phyloP scores from a whole-genome alignment of 2,329 filamentous ascomycete genomes.

The Pseudogymnoascus pannorum region DNA sequence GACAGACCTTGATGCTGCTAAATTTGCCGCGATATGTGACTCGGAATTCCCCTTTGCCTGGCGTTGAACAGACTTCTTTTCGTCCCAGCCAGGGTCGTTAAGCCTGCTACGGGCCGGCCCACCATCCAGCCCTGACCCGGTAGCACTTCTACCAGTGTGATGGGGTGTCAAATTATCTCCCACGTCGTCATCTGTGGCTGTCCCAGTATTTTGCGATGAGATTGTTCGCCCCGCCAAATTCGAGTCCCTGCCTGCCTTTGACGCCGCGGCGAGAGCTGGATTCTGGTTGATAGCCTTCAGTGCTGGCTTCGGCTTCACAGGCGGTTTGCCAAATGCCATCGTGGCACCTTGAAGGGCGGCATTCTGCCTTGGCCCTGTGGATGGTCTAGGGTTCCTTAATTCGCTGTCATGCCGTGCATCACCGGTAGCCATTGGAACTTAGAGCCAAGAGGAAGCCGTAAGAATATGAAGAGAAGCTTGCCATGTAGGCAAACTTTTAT shows the following conservation, averaged over 20 bases:
- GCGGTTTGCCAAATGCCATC: constrained; percentile 39
- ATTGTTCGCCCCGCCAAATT: constrained; percentile 10
- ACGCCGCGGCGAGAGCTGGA: constrained; percentile 37
- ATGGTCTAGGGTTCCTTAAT: background rate
- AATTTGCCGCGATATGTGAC: constrained; percentile 55
- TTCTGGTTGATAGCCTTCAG: constrained; percentile 6
- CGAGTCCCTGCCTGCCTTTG: constrained; percentile 28
- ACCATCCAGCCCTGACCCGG: constrained; percentile 13
- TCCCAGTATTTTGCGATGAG: constrained; percentile 10
- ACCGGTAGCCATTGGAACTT: constrained; percentile 3
- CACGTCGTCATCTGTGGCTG: constrained; percentile 7
- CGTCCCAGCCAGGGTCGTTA: background rate
- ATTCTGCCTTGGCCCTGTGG: constrained; percentile 22
- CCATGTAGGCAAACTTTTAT: constrained; percentile 1
- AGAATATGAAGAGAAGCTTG: background rate
- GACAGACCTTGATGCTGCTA: constrained; percentile 54
- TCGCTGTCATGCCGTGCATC: background rate
- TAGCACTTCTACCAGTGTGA: background rate
- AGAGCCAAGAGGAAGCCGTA: background rate
- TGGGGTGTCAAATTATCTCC: background rate
- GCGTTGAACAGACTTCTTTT: background rate
- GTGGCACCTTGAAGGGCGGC: constrained; percentile 43
- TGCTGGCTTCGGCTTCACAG: constrained; percentile 33
- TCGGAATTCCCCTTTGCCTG: background rate
- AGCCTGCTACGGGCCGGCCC: constrained; percentile 13